Conservation (phyloP, 1,284 basidiomycete species). For the Cutaneotrichosporon spelunceum region DNA sequence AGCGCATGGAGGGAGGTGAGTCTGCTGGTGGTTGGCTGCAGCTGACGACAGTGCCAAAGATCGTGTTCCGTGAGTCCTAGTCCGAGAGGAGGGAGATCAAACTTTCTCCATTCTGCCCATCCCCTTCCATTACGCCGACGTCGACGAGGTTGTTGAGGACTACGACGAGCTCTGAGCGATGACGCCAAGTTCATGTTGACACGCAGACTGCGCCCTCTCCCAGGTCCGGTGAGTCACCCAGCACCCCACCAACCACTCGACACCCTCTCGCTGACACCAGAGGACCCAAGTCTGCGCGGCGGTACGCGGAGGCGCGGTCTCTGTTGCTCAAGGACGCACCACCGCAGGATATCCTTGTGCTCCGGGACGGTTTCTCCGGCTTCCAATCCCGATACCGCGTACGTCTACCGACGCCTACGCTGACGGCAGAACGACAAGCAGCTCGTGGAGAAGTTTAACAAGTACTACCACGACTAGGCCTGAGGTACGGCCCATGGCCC, state of each 20-base stretch:
- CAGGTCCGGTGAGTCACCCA: conserved; percentile 39
- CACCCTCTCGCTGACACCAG: conserved; percentile 22
- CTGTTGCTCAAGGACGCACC: conserved; percentile 26
- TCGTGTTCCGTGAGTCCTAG: conserved; percentile 46
- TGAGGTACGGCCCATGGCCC: not conserved
- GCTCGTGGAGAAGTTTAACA: conserved; percentile 52
- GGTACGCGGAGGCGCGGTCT: conserved; percentile 47
- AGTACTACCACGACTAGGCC: conserved; percentile 43
- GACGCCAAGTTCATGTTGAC: not conserved
- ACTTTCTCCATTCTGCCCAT: not conserved
- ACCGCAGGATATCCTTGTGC: conserved; percentile 46
- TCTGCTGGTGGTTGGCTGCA: not conserved
- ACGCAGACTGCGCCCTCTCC: conserved; percentile 49
- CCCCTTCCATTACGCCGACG: not conserved
- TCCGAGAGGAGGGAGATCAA: not conserved
- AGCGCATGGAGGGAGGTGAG: conserved; percentile 40
- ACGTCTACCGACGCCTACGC: conserved; percentile 11
- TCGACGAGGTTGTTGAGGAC: not conserved
- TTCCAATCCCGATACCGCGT: conserved; percentile 49
- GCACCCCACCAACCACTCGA: not conserved
- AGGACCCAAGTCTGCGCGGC: conserved; percentile 50
- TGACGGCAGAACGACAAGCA: conserved; percentile 44
- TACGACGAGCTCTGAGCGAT: no score
- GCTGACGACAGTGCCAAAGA: conserved; percentile 38
- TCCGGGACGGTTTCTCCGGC: conserved; percentile 50